Percentiles rank a stretch among this genome's conserved stretches.
These are phyloP conservation scores for Colletotrichum australisinense DNA, from an alignment of 2,329 filamentous ascomycete species.

Conservation along the genomic window DNA sequence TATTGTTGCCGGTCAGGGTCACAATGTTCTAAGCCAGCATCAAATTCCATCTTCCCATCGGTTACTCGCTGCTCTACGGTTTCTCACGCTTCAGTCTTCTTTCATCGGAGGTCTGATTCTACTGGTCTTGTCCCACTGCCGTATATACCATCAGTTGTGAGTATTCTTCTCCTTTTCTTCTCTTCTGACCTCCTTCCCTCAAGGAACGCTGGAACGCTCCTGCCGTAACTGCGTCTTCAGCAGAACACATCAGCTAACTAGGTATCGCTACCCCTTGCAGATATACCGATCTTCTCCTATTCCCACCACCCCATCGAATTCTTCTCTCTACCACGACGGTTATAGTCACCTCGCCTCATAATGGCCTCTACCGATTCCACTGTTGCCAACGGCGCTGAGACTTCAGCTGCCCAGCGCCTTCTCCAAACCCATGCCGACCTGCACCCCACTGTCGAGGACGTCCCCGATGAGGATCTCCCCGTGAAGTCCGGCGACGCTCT, in stretches of 20 bases:
- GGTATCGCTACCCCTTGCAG: constrained; percentile 13
- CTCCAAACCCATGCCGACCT: constrained; percentile 71
- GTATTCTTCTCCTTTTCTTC: background rate
- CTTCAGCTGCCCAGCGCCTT: constrained; percentile 71
- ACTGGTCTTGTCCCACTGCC: constrained; percentile 34
- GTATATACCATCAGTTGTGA: constrained; percentile 28
- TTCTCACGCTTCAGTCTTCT: constrained; percentile 35
- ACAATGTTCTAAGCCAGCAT: constrained; percentile 51
- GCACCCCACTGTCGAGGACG: constrained; percentile 82
- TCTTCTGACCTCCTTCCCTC: background rate
- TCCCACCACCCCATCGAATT: constrained; percentile 15
- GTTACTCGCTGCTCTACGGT: constrained; percentile 34
- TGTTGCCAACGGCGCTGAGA: constrained; percentile 51
- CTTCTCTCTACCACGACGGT: constrained; percentile 14
- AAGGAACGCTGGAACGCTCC: background rate
- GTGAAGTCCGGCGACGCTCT: constrained; percentile 61
- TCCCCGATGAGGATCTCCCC: constrained; percentile 80
- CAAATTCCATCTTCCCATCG: constrained; percentile 24
- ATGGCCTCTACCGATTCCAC: constrained; percentile 57
- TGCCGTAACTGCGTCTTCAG: background rate
- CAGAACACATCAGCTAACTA: constrained; percentile 2
- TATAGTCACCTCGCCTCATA: constrained; percentile 35
- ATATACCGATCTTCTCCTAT: constrained; percentile 25
- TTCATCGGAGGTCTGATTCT: constrained; percentile 34
- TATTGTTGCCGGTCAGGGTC: constrained; percentile 37